These are phyloP conservation scores for Umbelopsis sp. DNA, from an alignment of 192 early-diverging fungal genomes.

Conservation along the genomic window DNA sequence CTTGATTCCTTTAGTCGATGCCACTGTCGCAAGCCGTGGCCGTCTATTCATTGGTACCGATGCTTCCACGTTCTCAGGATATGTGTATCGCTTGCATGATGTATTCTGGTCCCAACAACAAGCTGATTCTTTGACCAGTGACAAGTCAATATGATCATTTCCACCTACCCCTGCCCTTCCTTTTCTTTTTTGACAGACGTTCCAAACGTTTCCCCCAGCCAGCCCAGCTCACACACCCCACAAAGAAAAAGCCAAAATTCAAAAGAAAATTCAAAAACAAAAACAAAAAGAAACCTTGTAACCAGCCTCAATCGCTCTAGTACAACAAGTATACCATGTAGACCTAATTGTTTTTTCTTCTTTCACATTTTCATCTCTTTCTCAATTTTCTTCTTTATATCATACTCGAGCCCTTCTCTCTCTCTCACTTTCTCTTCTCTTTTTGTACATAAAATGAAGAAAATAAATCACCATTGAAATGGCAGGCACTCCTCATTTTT, in stretches of 20 bases:
- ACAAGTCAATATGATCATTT: neutral
- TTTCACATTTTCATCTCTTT: neutral
- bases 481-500: neutral
- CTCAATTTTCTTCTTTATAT: neutral
- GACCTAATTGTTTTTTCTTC: neutral
- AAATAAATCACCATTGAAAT: neutral
- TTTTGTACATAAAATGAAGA: neutral
- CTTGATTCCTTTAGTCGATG: constrained; percentile 35
- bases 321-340: constrained; percentile 7
- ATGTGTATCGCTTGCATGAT: constrained; percentile 32
- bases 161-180: neutral
- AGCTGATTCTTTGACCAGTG: neutral
- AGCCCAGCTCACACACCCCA: no score
- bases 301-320: neutral
- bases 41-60: constrained; percentile 33
- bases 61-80: constrained; percentile 35
- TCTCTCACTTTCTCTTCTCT: no score
- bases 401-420: neutral
- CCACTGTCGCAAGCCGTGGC: constrained; percentile 32
- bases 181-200: neutral
- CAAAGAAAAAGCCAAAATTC: no score
- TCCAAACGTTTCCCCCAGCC: no score
- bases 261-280: no score
- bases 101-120: constrained; percentile 27
- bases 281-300: neutral